phyloP scores from a whole-genome alignment of 2,329 filamentous ascomycete species.

The Colletotrichum endophyticum region DNA sequence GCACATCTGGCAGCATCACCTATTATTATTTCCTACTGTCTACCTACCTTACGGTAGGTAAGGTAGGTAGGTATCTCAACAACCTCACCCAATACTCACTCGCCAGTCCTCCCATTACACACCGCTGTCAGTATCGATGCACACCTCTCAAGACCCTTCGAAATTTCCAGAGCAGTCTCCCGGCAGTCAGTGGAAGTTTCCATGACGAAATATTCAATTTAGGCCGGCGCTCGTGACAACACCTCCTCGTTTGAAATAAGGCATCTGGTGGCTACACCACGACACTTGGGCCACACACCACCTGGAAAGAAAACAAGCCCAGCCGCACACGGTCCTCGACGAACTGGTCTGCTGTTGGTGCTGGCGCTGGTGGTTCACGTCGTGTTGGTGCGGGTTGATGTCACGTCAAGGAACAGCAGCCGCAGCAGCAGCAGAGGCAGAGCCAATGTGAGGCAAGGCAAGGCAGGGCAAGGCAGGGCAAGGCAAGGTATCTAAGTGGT shows the following conservation, averaged over 20 bases:
- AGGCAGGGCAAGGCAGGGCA: background rate
- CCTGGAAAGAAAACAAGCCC: background rate
- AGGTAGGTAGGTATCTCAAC: background rate
- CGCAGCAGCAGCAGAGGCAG: background rate
- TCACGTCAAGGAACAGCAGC: background rate
- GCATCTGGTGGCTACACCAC: background rate
- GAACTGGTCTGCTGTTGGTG: background rate
- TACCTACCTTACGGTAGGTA: no score
- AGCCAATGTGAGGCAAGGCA: background rate
- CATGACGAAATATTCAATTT: conserved; percentile 2
- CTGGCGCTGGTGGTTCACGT: background rate
- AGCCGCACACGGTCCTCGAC: background rate
- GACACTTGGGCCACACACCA: conserved; percentile 6
- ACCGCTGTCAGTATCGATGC: background rate
- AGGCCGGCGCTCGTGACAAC: background rate
- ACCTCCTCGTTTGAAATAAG: conserved; percentile 5
- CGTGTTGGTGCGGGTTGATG: background rate
- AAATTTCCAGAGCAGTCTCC: background rate
- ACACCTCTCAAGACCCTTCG: background rate
- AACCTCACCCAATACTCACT: background rate
- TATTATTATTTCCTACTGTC: background rate
- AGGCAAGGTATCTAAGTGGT: background rate
- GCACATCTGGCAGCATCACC: background rate
- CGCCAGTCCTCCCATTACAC: background rate
- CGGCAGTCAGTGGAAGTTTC: background rate